Base-by-base conservation (phyloP, 176 grass and related monocot species). In the Raddia distichophylla region DNA sequence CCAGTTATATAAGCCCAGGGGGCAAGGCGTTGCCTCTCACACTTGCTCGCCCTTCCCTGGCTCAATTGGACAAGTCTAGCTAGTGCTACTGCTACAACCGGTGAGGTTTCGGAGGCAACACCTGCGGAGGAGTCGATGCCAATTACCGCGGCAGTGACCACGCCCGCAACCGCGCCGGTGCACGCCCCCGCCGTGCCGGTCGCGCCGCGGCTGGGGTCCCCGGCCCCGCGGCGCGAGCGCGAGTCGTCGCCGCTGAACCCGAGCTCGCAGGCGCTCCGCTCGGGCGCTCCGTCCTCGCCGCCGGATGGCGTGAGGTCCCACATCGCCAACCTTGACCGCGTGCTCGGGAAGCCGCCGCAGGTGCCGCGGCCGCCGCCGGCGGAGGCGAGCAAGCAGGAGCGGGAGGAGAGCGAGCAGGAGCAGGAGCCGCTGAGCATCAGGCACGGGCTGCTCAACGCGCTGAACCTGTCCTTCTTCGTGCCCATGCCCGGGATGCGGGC, bases 301-400 rank as follows among this genome's bases (percentile, higher is more conserved):
- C 60, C 71, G 0, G 57, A 37, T 0, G 45, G 54, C n/a, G 74
- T 64, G 44, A 87, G 70, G 59, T 59, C 78, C 0, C 92, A 94
- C 10, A 79, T 98, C 81, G 81, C 87, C 62, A 92, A 98, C 88
- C 88, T 98, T 10, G 90, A 98, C 69, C 91, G 87, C n/a, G 83
- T 98, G 12, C 95, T 97, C 80, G 63, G 89, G 14, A 98, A 94
- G 80, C 83, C 86, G 45, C 77, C 87, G 18, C 49, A 19, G 63
- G 70, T 54, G n/a, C 60, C 81, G 14, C 12, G 58, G 59, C 32
- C 43, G 55, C 7, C 57, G 18, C 10, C 70, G 32, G 48, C 42
- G 11, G 43, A 40, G 45, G 8, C 22, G 5, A 58, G 17, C 42
- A 69, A 50, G 16, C 49, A 80, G 12, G 17, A 5, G 19, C 15